Base-by-base conservation (phyloP, 2,329 filamentous ascomycete genomes). In the Chaetomiaceae sp. region DNA sequence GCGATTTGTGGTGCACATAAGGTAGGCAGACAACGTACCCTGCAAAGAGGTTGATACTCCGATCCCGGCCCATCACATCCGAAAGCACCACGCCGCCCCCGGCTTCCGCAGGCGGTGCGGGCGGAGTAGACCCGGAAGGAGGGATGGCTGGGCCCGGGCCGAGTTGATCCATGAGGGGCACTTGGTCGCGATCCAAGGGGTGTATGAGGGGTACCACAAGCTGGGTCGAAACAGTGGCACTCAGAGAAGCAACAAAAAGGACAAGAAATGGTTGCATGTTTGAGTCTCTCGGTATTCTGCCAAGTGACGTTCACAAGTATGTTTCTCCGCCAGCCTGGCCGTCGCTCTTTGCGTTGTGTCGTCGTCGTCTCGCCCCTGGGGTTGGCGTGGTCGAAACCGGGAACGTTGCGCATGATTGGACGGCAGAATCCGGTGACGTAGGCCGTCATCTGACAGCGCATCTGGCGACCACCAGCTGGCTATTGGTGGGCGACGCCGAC, bases 21-120 rank as follows among this genome's bases (percentile, higher is more conserved):
- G n/a, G 25, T 5, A 12, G 25, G 25, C 6, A 6, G 25, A 12
- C 5, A 27, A 31, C 56, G n/a, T 47, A 60, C 37, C 83, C 83
- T 25, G 89, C 86, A 69, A 96, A 97, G 59, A 91, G 84, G 57
- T 89, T 90, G 65, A 96, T 87, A 54, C 76, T 79, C 60, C 87
- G 83, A 49, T 89, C 83, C 58, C 84, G 84, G 34, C 87, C 86
- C 58, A 96, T 83, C 30, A 96, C 85, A 68, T 97, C 92, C 37
- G 86, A 87, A 50, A 97, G 81, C 54, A 89, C 81, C 27, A 92
- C 79, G 25, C 71, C 68, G 43, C 73, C 73, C 38, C 63, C 63
- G 63, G 71, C 55, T 47, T 60, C 54, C 49, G 66, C 56, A 30
- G 65, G 58, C 41, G 62, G 63, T 5, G 56, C 53, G 17, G 31